phyloP scores from a whole-genome alignment of 2,329 filamentous ascomycete species.

The Clarireedia monteithiana region DNA sequence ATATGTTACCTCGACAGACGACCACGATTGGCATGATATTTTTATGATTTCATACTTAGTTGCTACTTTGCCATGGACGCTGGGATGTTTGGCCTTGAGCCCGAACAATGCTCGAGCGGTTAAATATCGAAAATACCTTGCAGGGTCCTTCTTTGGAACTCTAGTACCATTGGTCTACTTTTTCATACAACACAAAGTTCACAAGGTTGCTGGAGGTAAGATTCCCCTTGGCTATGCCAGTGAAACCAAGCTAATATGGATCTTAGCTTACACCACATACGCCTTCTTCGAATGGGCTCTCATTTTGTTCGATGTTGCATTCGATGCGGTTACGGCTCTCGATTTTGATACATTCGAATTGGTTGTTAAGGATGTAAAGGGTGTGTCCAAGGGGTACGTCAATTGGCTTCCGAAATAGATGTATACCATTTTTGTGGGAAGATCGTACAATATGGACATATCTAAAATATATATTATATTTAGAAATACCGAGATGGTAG shows the following conservation, averaged over 20 bases:
- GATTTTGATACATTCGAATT: constrained; percentile 90
- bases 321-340: constrained; percentile 88
- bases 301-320: constrained; percentile 89
- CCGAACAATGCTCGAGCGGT: constrained; percentile 75
- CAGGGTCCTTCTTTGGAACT: constrained; percentile 79
- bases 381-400: constrained; percentile 96
- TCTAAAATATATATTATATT: constrained; percentile 29
- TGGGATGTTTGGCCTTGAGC: constrained; percentile 82
- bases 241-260: neutral
- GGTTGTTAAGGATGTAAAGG: constrained; percentile 80
- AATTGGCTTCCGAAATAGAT: constrained; percentile 86
- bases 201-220: constrained; percentile 86
- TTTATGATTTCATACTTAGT: constrained; percentile 99
- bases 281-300: constrained; percentile 97
- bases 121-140: constrained; percentile 82
- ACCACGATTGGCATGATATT: constrained; percentile 97
- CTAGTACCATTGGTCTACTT: constrained; percentile 89
- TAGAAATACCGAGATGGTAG: constrained; percentile 36
- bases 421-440: constrained; percentile 36
- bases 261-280: constrained; percentile 86
- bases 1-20: constrained; percentile 95
- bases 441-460: constrained; percentile 22
- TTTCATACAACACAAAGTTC: constrained; percentile 98
- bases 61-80: constrained; percentile 88
- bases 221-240: neutral